Conservation (phyloP, 805 yeast species). For the Tetrapisispora phaffii region DNA sequence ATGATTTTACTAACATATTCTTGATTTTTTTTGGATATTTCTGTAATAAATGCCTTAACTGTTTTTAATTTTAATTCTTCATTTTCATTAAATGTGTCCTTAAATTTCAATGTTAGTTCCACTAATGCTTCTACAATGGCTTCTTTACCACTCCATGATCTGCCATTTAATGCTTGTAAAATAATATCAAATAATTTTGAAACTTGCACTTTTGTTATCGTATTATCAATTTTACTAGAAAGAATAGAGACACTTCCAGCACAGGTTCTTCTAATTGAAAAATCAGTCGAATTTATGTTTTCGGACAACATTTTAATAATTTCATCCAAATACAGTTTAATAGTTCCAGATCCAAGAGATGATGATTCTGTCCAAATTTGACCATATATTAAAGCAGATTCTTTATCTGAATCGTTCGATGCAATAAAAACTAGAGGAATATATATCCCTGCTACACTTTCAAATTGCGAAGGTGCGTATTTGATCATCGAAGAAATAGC, state of each 20-base stretch:
- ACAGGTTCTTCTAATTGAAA: constrained; percentile 56
- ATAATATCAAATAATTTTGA: constrained; percentile 41
- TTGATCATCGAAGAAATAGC: constrained; percentile 59
- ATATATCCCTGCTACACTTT: constrained; percentile 48
- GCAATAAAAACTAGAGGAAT: constrained; percentile 77
- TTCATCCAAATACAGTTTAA: constrained; percentile 60
- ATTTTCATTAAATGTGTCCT: constrained; percentile 26
- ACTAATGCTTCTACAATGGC: constrained; percentile 61
- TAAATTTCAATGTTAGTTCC: constrained; percentile 40
- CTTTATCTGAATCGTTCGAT: constrained; percentile 48
- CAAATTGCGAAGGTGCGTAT: constrained; percentile 60
- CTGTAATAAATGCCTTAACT: constrained; percentile 40
- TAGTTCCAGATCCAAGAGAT: constrained; percentile 61
- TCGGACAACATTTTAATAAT: constrained; percentile 44
- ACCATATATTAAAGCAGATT: constrained; percentile 41
- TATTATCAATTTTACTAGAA: constrained; percentile 36
- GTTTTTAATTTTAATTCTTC: constrained; percentile 31
- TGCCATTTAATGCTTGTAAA: constrained; percentile 56
- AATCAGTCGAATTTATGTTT: constrained; percentile 48
- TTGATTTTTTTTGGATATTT: constrained; percentile 57
- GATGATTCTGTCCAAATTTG: constrained; percentile 72
- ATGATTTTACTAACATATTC: constrained; percentile 52
- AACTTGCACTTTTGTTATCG: constrained; percentile 22
- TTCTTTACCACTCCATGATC: constrained; percentile 87
- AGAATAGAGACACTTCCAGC: constrained; percentile 59